Percentiles rank a stretch among this genome's conserved stretches.
These are phyloP conservation scores for Aureoboletus auriporus DNA, from an alignment of 768 basidiomycete genomes.

Conservation along the genomic window DNA sequence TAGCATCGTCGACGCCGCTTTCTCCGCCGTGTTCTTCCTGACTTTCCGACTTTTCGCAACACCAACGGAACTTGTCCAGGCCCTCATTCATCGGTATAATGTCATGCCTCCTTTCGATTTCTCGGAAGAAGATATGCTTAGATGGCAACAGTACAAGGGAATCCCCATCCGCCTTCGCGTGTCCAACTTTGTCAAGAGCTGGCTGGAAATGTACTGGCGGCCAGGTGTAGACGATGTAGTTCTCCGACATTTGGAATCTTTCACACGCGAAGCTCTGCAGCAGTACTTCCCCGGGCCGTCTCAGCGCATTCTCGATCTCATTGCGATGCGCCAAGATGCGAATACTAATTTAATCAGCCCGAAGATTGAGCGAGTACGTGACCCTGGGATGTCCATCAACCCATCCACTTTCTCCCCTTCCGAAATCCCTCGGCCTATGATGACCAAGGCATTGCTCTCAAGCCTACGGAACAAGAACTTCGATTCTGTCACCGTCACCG, in stretches of 20 bases:
- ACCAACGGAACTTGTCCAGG: constrained; percentile 69
- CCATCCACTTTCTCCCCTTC: constrained; percentile 48
- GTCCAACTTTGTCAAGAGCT: constrained; percentile 89
- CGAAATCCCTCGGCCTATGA: constrained; percentile 82
- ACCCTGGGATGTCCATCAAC: constrained; percentile 72
- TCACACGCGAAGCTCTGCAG: constrained; percentile 59
- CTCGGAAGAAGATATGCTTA: constrained; percentile 53
- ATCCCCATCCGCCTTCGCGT: constrained; percentile 88
- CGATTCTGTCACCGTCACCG: constrained; percentile 63
- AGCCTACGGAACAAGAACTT: constrained; percentile 66
- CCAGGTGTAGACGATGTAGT: constrained; percentile 67
- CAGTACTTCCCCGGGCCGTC: constrained; percentile 65
- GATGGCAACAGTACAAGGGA: constrained; percentile 87
- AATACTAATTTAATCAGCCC: constrained; percentile 48
- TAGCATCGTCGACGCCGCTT: constrained; percentile 81
- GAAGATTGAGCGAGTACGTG: constrained; percentile 61
- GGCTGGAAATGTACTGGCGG: constrained; percentile 92
- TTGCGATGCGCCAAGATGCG: constrained; percentile 50
- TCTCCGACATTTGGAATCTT: constrained; percentile 51
- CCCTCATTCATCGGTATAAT: constrained; percentile 81
- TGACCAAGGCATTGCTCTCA: constrained; percentile 74
- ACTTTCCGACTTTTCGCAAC: constrained; percentile 92
- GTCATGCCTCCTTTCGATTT: constrained; percentile 59
- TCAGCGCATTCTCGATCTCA: constrained; percentile 67
- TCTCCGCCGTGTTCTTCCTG: constrained; percentile 88